Conservation (phyloP, 768 basidiomycete genomes). For the Boletus sp. region DNA sequence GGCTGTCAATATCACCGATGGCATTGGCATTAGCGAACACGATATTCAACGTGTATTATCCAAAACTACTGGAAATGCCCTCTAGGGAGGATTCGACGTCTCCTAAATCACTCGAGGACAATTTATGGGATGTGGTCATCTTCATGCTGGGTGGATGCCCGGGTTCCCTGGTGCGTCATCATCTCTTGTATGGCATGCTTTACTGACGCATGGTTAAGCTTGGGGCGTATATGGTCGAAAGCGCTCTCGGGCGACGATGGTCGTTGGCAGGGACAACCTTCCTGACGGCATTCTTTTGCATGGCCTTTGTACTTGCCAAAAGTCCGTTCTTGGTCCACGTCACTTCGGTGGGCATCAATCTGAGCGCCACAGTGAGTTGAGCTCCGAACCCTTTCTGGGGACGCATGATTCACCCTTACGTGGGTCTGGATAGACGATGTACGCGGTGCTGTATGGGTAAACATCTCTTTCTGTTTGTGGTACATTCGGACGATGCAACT, state of each 20-base stretch:
- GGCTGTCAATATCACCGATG: not conserved
- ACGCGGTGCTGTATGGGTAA: conserved; percentile 78
- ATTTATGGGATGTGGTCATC: conserved; percentile 82
- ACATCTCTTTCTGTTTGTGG: not conserved
- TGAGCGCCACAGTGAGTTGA: conserved; percentile 57
- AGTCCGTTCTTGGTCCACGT: conserved; percentile 57
- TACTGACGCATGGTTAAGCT: conserved; percentile 45
- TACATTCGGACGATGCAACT: not conserved
- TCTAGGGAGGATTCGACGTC: conserved; percentile 13
- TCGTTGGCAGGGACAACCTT: conserved; percentile 77
- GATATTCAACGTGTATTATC: conserved; percentile 92
- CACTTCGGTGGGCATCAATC: conserved; percentile 73
- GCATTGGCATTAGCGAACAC: conserved; percentile 58
- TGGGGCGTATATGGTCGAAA: conserved; percentile 81
- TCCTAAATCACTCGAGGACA: conserved; percentile 54
- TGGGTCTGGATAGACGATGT: conserved; percentile 58
- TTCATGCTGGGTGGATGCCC: conserved; percentile 85
- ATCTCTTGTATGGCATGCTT: not conserved
- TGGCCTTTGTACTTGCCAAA: conserved; percentile 61
- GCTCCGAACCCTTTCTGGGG: not conserved
- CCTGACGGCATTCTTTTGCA: conserved; percentile 71
- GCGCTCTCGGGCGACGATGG: conserved; percentile 62
- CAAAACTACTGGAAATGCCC: conserved; percentile 73
- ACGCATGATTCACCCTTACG: not conserved
- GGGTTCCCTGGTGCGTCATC: conserved; percentile 65